These are phyloP conservation scores for Naganishia sp. DNA, from an alignment of 1,284 basidiomycete species.

Conservation along the genomic window DNA sequence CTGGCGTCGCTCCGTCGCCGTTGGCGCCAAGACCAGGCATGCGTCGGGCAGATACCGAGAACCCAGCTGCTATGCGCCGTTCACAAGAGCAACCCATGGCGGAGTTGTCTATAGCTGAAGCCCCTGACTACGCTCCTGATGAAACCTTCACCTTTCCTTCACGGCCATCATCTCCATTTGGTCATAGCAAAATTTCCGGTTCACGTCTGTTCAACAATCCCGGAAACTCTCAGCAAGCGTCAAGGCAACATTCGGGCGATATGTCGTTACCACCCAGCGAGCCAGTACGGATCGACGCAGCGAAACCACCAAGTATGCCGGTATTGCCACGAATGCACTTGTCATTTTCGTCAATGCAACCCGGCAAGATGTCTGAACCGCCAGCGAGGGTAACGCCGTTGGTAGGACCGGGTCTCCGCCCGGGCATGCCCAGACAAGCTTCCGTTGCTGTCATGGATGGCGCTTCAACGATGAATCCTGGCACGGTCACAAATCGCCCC, in stretches of 20 bases:
- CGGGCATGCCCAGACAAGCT: slow-evolving; percentile 35
- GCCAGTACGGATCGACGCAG: slow-evolving; percentile 1
- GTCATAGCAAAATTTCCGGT: no score
- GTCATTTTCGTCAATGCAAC: slow-evolving; percentile 30
- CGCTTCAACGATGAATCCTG: slow-evolving; percentile 39
- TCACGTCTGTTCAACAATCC: no score
- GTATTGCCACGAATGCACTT: slow-evolving; percentile 17
- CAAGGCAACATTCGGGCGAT: background rate
- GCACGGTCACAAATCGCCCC: slow-evolving; percentile 38
- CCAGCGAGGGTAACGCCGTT: slow-evolving; percentile 23
- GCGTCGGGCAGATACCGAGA: slow-evolving; percentile 24
- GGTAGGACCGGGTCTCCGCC: slow-evolving; percentile 19
- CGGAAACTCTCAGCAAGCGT: background rate
- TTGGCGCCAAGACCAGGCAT: slow-evolving; percentile 7
- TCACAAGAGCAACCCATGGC: background rate
- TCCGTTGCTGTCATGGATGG: slow-evolving; percentile 53
- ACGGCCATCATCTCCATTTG: slow-evolving; percentile 18
- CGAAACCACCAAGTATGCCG: background rate
- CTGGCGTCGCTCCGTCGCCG: background rate
- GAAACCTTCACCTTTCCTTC: slow-evolving; percentile 29
- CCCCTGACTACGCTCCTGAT: slow-evolving; percentile 23
- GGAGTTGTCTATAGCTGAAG: slow-evolving; percentile 3
- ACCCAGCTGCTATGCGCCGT: slow-evolving; percentile 5
- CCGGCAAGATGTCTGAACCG: slow-evolving; percentile 27
- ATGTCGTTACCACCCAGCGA: slow-evolving; percentile 20